Percentiles rank a stretch among this genome's conserved stretches.
Evolutionary conservation across 495 filamentous ascomycete species (phyloP).

Genomic region (Entonaema liquescens): DNA sequence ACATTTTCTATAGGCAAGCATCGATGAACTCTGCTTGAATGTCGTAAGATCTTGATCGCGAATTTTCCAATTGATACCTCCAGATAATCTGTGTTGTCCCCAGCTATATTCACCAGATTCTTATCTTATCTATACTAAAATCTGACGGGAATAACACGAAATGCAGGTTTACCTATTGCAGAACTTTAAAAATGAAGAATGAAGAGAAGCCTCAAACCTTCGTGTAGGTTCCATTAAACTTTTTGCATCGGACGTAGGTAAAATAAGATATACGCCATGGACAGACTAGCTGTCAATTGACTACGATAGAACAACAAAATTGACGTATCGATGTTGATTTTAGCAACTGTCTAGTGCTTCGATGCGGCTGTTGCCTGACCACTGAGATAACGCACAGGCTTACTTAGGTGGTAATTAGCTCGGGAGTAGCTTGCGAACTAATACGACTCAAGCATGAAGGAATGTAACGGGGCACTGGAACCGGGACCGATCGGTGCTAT

Average conservation of each 20-base stretch:
- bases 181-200: not conserved
- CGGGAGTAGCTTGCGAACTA: conserved; percentile 28
- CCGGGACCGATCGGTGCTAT: conserved; percentile 11
- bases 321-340: conserved; percentile 8
- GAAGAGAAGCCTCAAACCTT: no score
- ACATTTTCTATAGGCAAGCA: no score
- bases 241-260: not conserved
- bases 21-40: no score
- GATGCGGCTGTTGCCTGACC: conserved; percentile 1
- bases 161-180: not conserved
- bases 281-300: not conserved
- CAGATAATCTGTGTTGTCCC: no score
- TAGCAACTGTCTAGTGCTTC: conserved; percentile 8
- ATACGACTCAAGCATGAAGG: conserved; percentile 30
- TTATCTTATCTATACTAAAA: not conserved
- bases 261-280: not conserved
- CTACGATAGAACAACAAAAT: not conserved
- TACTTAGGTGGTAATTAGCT: conserved; percentile 16
- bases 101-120: not conserved
- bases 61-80: no score
- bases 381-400: conserved; percentile 11
- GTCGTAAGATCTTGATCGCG: no score
- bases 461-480: conserved; percentile 27
- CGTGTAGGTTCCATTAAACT: not conserved
- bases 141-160: not conserved